Evolutionary conservation across 129 eudicot genomes (phyloP), one percentile per base, ranked within the genome.

Genomic region (Saussurea involucrata): DNA sequence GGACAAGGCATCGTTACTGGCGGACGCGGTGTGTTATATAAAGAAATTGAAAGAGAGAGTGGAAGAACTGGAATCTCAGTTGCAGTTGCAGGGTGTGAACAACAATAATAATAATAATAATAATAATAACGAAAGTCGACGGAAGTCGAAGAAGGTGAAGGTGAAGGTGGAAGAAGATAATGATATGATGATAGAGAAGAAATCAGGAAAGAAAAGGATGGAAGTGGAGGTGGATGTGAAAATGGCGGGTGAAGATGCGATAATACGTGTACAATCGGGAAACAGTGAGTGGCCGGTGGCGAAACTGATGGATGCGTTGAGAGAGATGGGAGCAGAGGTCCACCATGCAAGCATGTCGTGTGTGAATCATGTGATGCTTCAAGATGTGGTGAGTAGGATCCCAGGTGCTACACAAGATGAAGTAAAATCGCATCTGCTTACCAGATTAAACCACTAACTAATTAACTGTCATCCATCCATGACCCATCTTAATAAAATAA

Each of bases 1-100:
- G 92, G 94, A 91, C 87, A 91, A 91, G 57, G 97, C 94, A 0
- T 91, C 97, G 3, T 77, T 91, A 28, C 82, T 91, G 3, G 83
- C 90, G 4, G 95, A 91, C 31, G 94, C 95, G 6, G 90, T 88
- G 0, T 73, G 85, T 11, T 91, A 91, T 87, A 91, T 91, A 40
- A 87, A 85, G 64, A 85, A 91, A 32, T 75, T 91, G n/a, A 84
- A 78, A 58, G 60, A 77, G 13, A 84, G 77, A 68, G 88, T 88
- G 11, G 90, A 84, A 0, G 86, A 83, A 12, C 44, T 88, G 18
- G 87, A 91, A 42, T 61, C 84, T 0, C 82, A 82, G 20, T n/a
- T 85, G 11, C 72, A 76, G 6, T 20, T 8, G 4, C 5, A 76
- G 6, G 25, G n/a, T 8, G 13, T 24, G 1, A 63, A n/a, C 3